Base-by-base conservation (phyloP, 2,329 filamentous ascomycete species). In the Cercospora sp. region DNA sequence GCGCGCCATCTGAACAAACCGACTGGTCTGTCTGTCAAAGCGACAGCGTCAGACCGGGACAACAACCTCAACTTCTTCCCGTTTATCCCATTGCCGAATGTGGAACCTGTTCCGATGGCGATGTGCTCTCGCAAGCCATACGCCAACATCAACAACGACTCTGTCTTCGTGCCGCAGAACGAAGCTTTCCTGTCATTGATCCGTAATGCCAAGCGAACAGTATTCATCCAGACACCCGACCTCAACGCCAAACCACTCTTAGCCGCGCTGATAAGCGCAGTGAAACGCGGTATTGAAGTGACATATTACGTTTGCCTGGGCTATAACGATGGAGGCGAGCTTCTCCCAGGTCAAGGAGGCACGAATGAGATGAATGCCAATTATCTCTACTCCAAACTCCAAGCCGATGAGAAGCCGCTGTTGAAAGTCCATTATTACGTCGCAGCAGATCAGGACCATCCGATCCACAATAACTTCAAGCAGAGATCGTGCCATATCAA, bases 221-320 rank as follows among this genome's bases (percentile, higher is more conserved):
- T 94, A n/a, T 92, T 94, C 74, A 93, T 94, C 67, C 90, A 94
- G 77, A 89, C 90, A 0, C 91, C 91, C 0, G 90, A 92, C 24
- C 83, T 94, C 43, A 94, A 94, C 73, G 90, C 91, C 0, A 85
- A 86, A 66, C 89, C 88, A 0, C 80, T 93, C 0, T 74, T 93
- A 0, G 85, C 88, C 0, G 89, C 88, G 0, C 84, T 94, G 3
- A 75, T 86, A 0, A 84, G 84, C 3, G 91, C 91, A 0, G 85
- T 89, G n/a, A 84, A 88, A 68, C 83, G 91, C 1, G 91, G 91
- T 0, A 79, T 93, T 0, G 81, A 88, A 61, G 87, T 93, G 0
- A 88, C 86, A 0, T 89, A 88, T 76, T 93, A 91, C 70, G 83
- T 93, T 1, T 92, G 90, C 71, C 85, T 94, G 0, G 91, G 91